Evolutionary conservation across 148 eudicot genomes (phyloP), one percentile per base, ranked within the genome.

Genomic region (Silene uniflora): DNA sequence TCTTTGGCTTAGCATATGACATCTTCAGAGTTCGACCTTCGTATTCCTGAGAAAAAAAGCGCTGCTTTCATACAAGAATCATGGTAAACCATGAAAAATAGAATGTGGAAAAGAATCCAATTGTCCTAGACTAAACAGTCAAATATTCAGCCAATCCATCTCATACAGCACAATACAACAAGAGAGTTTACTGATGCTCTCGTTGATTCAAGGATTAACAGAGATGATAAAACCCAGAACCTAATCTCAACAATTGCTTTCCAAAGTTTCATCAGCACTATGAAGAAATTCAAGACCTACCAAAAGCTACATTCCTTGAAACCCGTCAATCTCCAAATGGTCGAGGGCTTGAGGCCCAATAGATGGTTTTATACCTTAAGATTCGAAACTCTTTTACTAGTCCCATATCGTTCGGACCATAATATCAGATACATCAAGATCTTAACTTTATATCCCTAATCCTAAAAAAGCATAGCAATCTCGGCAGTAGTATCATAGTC

Each of bases 11-110:
- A 35, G 98, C 96, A 84, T 91, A 95, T 59, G 76, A 78, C 23
- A 95, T 79, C 86, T 83, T 95, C 75, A 95, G 73, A 24, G 73
- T 59, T 62, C 97, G 83, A 58, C 93, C 98, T 87, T 90, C 91
- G 69, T 60, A 92, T 74, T 95, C 97, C 98, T 94, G 75, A 22
- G 12, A 52, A 75, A 27, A 63, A 19, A 72, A 67, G 17, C 32
- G 56, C 10, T 35, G 16, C 10, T 9, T 47, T 61, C 2, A 49
- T 11, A 32, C 25, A 73, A 13, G 59, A 27, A 63, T 35, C 18
- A 72, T 67, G 39, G 10, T n/a, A 11, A 11, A 60, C 21, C 69
- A 68, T 18, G 17, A 74, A 60, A 11, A 18, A n/a, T 7, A n/a
- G 14, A 69, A 69, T 21, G 25, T 1, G 3, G 10, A 13, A 47